These are phyloP conservation scores for Dictyophora rubrovolvata DNA, from an alignment of 768 basidiomycete species.

Conservation along the genomic window DNA sequence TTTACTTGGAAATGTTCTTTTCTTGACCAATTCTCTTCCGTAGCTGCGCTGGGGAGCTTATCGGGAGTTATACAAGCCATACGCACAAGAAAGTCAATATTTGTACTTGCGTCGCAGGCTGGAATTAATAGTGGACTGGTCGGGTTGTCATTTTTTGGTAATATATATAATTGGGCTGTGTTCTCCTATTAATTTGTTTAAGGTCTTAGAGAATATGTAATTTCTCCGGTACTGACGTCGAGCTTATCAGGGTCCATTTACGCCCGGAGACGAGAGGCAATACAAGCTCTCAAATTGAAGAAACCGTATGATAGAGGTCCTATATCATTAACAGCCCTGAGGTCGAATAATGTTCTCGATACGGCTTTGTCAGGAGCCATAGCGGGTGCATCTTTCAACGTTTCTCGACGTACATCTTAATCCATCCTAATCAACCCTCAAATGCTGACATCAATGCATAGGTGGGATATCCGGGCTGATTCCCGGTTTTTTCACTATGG, in stretches of 20 bases:
- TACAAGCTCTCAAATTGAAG: constrained; percentile 17
- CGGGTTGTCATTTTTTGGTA: constrained; percentile 72
- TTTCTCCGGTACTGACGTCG: constrained; percentile 50
- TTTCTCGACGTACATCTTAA: constrained; percentile 46
- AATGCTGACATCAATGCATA: constrained; percentile 20
- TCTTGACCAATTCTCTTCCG: constrained; percentile 17
- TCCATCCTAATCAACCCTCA: neutral
- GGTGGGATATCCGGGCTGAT: constrained; percentile 50
- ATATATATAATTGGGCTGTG: constrained; percentile 21
- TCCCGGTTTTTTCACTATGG: constrained; percentile 52
- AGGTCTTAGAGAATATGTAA: constrained; percentile 71
- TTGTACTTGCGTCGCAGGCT: constrained; percentile 45
- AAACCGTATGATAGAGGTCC: constrained; percentile 6
- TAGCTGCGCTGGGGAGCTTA: constrained; percentile 49
- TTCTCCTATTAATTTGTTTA: neutral
- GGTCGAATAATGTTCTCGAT: constrained; percentile 54
- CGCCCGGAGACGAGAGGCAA: constrained; percentile 27
- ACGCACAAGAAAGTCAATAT: constrained; percentile 36
- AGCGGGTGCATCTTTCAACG: constrained; percentile 49
- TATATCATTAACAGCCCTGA: constrained; percentile 42
- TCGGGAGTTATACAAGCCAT: constrained; percentile 36
- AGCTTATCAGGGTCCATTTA: constrained; percentile 39
- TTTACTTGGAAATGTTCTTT: constrained; percentile 3
- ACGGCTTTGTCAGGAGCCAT: constrained; percentile 63
- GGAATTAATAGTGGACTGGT: constrained; percentile 64